Evolutionary conservation across 805 yeast species (phyloP), one percentile per base, ranked within the genome.

Genomic region (Saccharomycodes ludwigii): DNA sequence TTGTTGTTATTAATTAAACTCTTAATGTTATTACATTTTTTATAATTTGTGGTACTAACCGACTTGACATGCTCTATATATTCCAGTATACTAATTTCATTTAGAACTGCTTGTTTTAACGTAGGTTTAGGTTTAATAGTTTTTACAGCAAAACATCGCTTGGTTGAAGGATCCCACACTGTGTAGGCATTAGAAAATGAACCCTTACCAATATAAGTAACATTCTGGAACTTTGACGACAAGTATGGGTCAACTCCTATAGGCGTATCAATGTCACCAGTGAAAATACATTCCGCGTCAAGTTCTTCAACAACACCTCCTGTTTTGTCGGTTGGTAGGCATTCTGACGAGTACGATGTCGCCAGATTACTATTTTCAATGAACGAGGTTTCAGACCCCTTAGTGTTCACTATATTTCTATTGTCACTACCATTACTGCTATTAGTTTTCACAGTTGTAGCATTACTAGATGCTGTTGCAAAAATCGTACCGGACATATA

Each of bases 131-230:
- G 70, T 47, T 79, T 83, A 18, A 91, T 73, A 37, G 94, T 66
- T 55, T 91, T 91, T 32, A 91, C 91, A 0, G 97, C 97, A 53
- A 75, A 84, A 45, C 71, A 50, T 33, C 45, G 50, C 13, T 52
- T 74, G 29, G 68, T 66, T 32, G 66, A 63, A 38, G 75, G 74
- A 46, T 74, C 79, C 11, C 73, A 65, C 26, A 88, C 88, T 39
- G 80, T 80, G 54, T 74, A 91, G 12, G 93, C 98, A 15, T 73
- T 63, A 3, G 95, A 84, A 47, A 91, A 91, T 53, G 84, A 94
- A 16, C 98, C 97, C 21, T 69, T 62, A 3, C 95, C 95, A 15
- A 88, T 59, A 27, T 76, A 57, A 27, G 66, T 65, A 27, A 88
- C 86, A 39, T 77, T 74, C 15, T 76, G 47, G 38, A 71, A 71